Evolutionary conservation across 805 yeast genomes (phyloP).

Genomic region (Peterozyma xylosa): DNA sequence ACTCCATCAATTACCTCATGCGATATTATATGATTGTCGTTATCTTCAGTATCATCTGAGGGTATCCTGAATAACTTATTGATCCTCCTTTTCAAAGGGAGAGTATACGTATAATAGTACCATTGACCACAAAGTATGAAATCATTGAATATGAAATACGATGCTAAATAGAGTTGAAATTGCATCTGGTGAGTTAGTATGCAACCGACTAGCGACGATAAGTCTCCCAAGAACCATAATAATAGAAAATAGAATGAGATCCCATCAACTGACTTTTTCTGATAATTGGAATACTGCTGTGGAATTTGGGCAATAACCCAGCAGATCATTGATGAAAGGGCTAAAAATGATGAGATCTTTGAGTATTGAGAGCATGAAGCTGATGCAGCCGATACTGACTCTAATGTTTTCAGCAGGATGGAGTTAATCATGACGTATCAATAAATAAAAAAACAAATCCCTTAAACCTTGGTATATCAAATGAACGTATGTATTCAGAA

Average conservation of each 20-base stretch:
- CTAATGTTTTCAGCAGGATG: no score
- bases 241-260: conserved; percentile 21
- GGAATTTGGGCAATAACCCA: conserved; percentile 30
- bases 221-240: conserved; percentile 25
- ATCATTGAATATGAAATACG: conserved; percentile 72
- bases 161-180: conserved; percentile 70
- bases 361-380: conserved; percentile 1
- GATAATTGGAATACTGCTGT: conserved; percentile 25
- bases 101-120: conserved; percentile 24
- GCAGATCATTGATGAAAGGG: conserved; percentile 21
- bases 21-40: neutral
- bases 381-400: neutral
- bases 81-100: neutral
- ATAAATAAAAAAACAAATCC: no score
- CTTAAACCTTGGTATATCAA: no score
- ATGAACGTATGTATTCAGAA: no score
- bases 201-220: conserved; percentile 51
- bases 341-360: conserved; percentile 13
- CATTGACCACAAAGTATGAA: conserved; percentile 60
- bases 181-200: conserved; percentile 67
- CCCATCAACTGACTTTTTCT: conserved; percentile 21
- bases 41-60: neutral
- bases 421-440: no score
- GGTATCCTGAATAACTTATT: neutral
- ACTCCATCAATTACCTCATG: neutral